These are phyloP conservation scores for Hygrophorus russula DNA, from an alignment of 768 basidiomycete species.

Conservation along the genomic window DNA sequence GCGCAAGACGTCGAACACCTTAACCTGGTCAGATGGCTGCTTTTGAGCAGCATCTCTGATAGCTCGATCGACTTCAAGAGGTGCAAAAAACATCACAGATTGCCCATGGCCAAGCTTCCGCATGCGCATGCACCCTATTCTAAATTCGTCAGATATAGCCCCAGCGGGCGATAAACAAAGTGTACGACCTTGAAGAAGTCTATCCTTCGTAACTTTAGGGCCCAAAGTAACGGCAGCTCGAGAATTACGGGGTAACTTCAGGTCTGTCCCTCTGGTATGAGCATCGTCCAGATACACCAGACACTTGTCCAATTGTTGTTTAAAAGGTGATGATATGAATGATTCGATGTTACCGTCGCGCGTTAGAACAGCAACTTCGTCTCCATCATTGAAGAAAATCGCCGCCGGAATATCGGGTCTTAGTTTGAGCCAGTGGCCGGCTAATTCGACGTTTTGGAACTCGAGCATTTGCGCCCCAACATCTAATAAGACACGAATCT, in stretches of 20 bases:
- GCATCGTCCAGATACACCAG: constrained; percentile 43
- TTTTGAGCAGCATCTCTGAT: constrained; percentile 21
- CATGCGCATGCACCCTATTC: constrained; percentile 43
- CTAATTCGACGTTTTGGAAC: constrained; percentile 30
- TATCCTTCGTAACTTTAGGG: constrained; percentile 40
- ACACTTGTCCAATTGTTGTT: constrained; percentile 23
- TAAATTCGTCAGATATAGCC: not conserved
- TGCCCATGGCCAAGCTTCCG: constrained; percentile 35
- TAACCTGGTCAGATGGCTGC: constrained; percentile 4
- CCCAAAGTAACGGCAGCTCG: constrained; percentile 33
- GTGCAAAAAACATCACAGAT: constrained; percentile 35
- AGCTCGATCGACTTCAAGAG: constrained; percentile 24
- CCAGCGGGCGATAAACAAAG: not conserved
- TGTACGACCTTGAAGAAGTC: constrained; percentile 34
- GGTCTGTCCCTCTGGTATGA: constrained; percentile 41
- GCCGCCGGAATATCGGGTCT: constrained; percentile 23
- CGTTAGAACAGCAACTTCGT: constrained; percentile 23
- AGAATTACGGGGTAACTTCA: constrained; percentile 30
- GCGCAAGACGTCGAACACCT: constrained; percentile 22
- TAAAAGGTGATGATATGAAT: constrained; percentile 26
- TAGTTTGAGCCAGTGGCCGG: constrained; percentile 26
- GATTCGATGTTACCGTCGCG: constrained; percentile 24
- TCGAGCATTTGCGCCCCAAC: constrained; percentile 51
- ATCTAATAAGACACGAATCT: constrained; percentile 38
- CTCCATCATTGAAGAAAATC: constrained; percentile 31